Evolutionary conservation across 768 basidiomycete genomes (phyloP), one percentile per base, ranked within the genome.

Genomic region (Lactifluus rugatus): DNA sequence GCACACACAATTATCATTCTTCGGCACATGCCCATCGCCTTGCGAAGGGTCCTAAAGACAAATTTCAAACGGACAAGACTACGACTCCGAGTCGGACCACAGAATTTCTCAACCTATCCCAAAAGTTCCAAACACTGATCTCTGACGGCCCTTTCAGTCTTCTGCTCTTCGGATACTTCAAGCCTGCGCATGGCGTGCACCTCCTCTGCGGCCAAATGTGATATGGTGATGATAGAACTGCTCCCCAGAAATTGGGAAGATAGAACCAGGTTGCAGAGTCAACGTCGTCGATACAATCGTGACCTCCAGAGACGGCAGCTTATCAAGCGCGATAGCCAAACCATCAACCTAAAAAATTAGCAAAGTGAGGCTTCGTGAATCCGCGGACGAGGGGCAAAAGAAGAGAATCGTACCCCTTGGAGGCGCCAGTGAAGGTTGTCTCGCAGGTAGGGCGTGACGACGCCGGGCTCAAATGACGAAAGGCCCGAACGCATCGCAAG

Each of bases 371-470:
- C 2, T 31, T 16, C 19, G 14, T 26, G 39, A 31, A 19, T 19
- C 7, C 17, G 16, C 2, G 25, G 39, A 32, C 2, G n/a, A n/a
- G 9, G n/a, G n/a, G n/a, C n/a, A n/a, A n/a, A n/a, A n/a, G n/a
- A n/a, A n/a, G 21, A 34, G 34, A 23, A 36, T 37, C 66, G 28
- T 51, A 75, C 77, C 68, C 73, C 73, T 52, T 71, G 69, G 7
- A 76, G 67, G 48, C 74, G 71, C 75, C 76, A 78, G 36, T 74
- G 69, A 9, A 79, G 65, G 21, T 71, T 66, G 8, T 72, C 58
- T 32, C 64, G 69, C 34, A 79, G 66, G 62, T 75, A 79, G 28
- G 77, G 74, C 8, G 64, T 65, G 32, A 79, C 70, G 19, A 68
- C 70, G 16, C 61, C 63, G 3, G 75, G 75, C 7, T 74, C 69